Evolutionary conservation across 257 asterid species (phyloP).

Genomic region (Misopates orontium): DNA sequence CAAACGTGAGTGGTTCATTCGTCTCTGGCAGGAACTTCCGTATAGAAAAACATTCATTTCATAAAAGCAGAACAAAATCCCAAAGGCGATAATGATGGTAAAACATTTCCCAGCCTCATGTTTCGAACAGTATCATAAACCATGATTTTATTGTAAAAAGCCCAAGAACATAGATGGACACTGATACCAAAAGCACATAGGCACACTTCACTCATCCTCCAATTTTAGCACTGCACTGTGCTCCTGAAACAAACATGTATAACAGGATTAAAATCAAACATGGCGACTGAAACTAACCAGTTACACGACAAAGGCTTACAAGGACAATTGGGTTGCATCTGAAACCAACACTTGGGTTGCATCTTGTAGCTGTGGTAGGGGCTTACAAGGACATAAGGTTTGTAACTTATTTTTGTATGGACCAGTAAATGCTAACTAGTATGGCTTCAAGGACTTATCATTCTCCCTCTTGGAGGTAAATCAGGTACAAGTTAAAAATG

Average conservation of each 20-base stretch:
- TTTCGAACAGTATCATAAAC: not conserved
- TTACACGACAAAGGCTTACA: no score
- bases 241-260: not conserved
- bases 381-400: no score
- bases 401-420: no score
- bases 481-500: no score
- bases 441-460: no score
- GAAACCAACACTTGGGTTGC: no score
- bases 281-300: not conserved
- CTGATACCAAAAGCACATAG: not conserved
- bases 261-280: not conserved
- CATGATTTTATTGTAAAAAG: conserved; percentile 9
- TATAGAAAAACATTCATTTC: not conserved
- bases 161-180: not conserved
- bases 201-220: conserved; percentile 11
- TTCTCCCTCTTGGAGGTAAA: no score
- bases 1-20: not conserved
- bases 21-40: not conserved
- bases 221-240: conserved; percentile 7
- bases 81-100: not conserved
- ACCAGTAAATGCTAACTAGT: no score
- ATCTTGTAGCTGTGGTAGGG: no score
- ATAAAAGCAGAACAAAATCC: not conserved
- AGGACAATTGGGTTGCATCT: no score
- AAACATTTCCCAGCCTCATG: no score